Percentiles rank a stretch among this genome's conserved stretches.
Evolutionary conservation across 768 basidiomycete genomes (phyloP).

Genomic region (Kwoniella sp.): DNA sequence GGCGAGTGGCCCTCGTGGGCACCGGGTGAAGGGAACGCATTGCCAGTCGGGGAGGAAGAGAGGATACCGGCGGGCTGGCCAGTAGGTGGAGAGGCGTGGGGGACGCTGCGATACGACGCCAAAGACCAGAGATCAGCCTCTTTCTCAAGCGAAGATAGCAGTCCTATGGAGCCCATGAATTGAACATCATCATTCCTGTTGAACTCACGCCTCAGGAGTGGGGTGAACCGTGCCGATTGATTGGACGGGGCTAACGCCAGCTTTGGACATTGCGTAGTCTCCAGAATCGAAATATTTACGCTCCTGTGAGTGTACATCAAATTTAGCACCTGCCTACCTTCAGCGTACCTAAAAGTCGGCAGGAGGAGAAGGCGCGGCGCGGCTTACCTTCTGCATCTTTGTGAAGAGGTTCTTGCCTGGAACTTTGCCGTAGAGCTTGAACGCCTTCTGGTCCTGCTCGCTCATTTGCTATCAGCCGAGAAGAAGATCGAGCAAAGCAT

Average conservation of each 20-base stretch:
- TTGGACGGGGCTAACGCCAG: conserved; percentile 80
- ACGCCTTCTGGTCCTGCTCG: conserved; percentile 90
- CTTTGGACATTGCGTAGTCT: conserved; percentile 96
- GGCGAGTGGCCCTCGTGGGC: conserved; percentile 13
- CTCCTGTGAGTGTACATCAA: conserved; percentile 65
- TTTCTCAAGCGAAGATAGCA: neutral
- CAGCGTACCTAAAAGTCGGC: neutral
- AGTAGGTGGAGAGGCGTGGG: conserved; percentile 79
- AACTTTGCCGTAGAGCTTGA: conserved; percentile 90
- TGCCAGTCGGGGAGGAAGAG: conserved; percentile 38
- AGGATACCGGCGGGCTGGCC: conserved; percentile 47
- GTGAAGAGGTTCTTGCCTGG: conserved; percentile 91
- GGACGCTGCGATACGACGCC: conserved; percentile 65
- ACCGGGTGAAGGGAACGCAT: conserved; percentile 14
- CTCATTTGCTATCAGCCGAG: conserved; percentile 67
- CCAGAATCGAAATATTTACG: conserved; percentile 99
- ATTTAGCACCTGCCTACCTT: conserved; percentile 7
- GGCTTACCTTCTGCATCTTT: conserved; percentile 88
- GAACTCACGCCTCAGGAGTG: conserved; percentile 88
- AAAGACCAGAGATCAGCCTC: too few relatives aligned
- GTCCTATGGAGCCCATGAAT: too few relatives aligned
- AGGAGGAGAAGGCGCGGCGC: neutral
- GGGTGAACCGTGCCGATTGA: conserved; percentile 94
- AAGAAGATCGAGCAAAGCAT: conserved; percentile 33
- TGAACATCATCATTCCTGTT: too few relatives aligned